These are phyloP conservation scores for Colletotrichum navitas DNA, from an alignment of 2,329 filamentous ascomycete species.

Conservation along the genomic window DNA sequence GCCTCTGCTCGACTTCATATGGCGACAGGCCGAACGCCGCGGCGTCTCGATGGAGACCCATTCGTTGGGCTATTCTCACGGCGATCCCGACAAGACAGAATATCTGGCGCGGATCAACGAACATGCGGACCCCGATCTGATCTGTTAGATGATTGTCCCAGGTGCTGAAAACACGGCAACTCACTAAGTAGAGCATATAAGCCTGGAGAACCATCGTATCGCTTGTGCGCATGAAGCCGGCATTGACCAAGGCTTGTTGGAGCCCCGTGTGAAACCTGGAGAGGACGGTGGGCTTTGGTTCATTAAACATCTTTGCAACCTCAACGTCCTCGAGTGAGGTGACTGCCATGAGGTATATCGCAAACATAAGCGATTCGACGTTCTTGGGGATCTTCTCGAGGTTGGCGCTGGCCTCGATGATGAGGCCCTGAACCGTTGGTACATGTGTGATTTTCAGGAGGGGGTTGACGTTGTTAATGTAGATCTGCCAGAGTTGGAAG, in stretches of 20 bases:
- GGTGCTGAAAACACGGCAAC: conserved; percentile 42
- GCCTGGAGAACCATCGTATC: conserved; percentile 77
- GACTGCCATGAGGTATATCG: conserved; percentile 71
- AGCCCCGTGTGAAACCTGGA: conserved; percentile 68
- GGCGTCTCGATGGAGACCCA: conserved; percentile 76
- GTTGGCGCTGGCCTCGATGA: conserved; percentile 72
- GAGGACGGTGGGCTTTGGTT: conserved; percentile 64
- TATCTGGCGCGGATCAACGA: conserved; percentile 70
- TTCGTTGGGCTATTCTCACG: conserved; percentile 75
- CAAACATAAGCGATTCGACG: conserved; percentile 77
- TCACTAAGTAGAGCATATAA: conserved; percentile 74
- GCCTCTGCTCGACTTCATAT: conserved; percentile 78
- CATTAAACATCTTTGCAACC: conserved; percentile 64
- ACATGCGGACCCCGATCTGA: conserved; percentile 62
- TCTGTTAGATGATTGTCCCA: conserved; percentile 12
- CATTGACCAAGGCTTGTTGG: conserved; percentile 75
- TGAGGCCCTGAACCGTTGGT: conserved; percentile 72
- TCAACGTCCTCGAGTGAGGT: conserved; percentile 69
- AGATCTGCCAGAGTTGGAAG: conserved; percentile 76
- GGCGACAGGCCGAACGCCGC: conserved; percentile 62
- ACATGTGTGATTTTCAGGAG: conserved; percentile 77
- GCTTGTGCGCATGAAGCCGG: conserved; percentile 74
- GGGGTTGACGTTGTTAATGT: conserved; percentile 77
- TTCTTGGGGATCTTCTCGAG: conserved; percentile 65
- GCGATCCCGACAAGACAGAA: conserved; percentile 74